A percentile compares a stretch with the other conserved stretches of the same genome.
Evolutionary conservation across 2,329 filamentous ascomycete genomes (phyloP).

Genomic region (Blastomyces silverae): DNA sequence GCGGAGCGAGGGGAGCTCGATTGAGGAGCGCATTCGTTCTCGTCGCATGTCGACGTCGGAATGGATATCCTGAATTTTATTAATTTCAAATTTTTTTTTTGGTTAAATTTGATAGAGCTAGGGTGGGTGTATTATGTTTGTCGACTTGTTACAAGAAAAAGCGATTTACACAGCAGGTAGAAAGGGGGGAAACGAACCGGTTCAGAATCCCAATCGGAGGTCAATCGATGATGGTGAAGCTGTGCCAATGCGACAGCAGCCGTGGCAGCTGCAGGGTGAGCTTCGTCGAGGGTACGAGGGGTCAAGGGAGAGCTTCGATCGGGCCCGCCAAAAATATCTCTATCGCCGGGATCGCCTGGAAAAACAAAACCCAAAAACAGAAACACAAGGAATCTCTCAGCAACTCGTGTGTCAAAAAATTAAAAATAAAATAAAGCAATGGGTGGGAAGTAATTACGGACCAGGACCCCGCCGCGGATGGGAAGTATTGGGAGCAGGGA

Average conservation of each 20-base stretch:
- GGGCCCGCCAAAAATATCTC: slow-evolving; percentile 60
- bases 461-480: slow-evolving; percentile 19
- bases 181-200: slow-evolving; percentile 50
- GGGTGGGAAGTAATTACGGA: slow-evolving; percentile 9
- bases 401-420: background rate
- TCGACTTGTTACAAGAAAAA: too few relatives aligned
- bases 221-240: slow-evolving; percentile 69
- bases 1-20: slow-evolving; percentile 67
- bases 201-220: slow-evolving; percentile 71
- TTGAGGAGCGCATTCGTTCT: slow-evolving; percentile 56
- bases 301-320: slow-evolving; percentile 63
- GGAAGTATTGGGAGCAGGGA: slow-evolving; percentile 34
- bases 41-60: slow-evolving; percentile 63
- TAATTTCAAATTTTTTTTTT: too few relatives aligned
- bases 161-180: too few relatives aligned
- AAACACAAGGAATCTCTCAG: slow-evolving; percentile 8
- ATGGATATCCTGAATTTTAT: slow-evolving; percentile 55
- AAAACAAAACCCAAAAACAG: background rate
- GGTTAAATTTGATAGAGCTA: too few relatives aligned
- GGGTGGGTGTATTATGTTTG: too few relatives aligned
- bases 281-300: slow-evolving; percentile 60
- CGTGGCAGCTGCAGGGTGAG: slow-evolving; percentile 60
- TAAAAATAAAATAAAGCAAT: background rate
- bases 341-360: slow-evolving; percentile 53
- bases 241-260: slow-evolving; percentile 83